Conservation (phyloP, 192 early-diverging fungal species). For the Anaeromyces robustus region DNA sequence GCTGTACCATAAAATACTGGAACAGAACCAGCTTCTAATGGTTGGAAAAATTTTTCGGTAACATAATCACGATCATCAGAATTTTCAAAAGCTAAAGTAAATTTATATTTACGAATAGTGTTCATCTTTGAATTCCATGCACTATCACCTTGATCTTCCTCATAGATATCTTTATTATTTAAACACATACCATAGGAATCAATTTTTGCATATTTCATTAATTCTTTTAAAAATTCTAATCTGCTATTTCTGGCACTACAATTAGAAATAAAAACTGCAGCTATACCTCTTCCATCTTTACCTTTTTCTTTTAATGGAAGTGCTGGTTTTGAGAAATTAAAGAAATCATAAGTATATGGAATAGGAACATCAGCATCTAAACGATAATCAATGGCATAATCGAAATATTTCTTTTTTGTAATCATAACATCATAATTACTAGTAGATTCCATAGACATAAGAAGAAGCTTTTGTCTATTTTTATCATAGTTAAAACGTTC, state of each 20-base stretch:
- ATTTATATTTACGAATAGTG: background rate
- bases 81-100: background rate
- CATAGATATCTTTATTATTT: background rate
- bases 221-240: background rate
- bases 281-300: background rate
- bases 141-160: background rate
- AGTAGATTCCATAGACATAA: background rate
- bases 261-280: background rate
- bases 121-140: background rate
- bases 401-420: background rate
- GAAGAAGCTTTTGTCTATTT: background rate
- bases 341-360: background rate
- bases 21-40: background rate
- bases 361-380: slow-evolving; percentile 1
- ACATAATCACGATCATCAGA: background rate
- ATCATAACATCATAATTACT: background rate
- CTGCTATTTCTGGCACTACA: background rate
- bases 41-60: slow-evolving; percentile 4
- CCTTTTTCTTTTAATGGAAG: background rate
- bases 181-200: background rate
- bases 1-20: background rate
- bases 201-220: background rate
- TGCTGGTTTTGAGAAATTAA: background rate
- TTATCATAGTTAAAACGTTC: background rate
- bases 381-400: background rate